These are phyloP conservation scores for Coprinopsis cinerea DNA, from an alignment of 768 basidiomycete genomes.

Conservation along the genomic window DNA sequence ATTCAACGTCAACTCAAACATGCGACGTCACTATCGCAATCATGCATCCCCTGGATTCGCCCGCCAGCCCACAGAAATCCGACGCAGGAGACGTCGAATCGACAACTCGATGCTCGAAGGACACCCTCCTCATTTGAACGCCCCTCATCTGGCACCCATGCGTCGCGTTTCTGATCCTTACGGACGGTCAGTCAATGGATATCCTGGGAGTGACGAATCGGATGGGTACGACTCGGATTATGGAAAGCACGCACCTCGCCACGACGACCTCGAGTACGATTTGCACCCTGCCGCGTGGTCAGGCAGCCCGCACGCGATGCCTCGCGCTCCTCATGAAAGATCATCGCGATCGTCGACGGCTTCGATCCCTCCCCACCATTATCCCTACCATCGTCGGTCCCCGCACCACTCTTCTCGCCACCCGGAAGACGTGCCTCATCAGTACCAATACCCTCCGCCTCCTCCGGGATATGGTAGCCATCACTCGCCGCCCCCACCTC, in stretches of 20 bases:
- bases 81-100: slow-evolving; percentile 22
- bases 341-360: slow-evolving; percentile 1
- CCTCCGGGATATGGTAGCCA: not conserved
- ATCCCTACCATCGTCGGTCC: not conserved
- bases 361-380: not conserved
- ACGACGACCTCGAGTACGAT: slow-evolving; percentile 1
- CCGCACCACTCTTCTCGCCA: not conserved
- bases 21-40: slow-evolving; percentile 75
- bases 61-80: slow-evolving; percentile 22
- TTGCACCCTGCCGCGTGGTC: slow-evolving; percentile 1
- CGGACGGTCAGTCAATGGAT: slow-evolving; percentile 12
- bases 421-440: not conserved
- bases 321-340: not conserved
- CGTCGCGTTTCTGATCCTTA: slow-evolving; percentile 2
- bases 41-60: slow-evolving; percentile 38
- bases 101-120: slow-evolving; percentile 1
- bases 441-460: slow-evolving; percentile 4
- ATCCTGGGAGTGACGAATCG: slow-evolving; percentile 22
- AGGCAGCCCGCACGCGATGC: not conserved
- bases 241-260: not conserved
- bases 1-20: slow-evolving; percentile 83
- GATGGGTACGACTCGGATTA: slow-evolving; percentile 20
- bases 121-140: not conserved
- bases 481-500: not conserved
- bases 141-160: not conserved